Conservation (phyloP, 2,329 filamentous ascomycete species). For the Colletotrichum simmondsii region DNA sequence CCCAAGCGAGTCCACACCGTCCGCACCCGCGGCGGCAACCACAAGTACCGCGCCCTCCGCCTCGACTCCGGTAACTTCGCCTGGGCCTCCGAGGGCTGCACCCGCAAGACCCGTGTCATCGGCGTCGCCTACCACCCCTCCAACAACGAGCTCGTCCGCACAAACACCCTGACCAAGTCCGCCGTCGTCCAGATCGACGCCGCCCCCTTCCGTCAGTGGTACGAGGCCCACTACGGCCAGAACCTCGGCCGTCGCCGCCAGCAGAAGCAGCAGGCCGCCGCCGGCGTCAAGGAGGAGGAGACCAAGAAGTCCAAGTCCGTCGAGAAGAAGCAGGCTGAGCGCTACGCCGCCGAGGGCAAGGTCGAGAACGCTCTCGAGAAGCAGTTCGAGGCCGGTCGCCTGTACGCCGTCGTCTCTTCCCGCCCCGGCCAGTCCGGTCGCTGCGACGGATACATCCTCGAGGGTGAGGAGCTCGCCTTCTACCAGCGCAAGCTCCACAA, state of each 20-base stretch:
- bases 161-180: slow-evolving; percentile 99
- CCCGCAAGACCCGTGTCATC: slow-evolving; percentile 99
- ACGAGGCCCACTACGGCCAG: slow-evolving; percentile 99
- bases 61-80: slow-evolving; percentile 99
- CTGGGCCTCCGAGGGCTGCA: slow-evolving; percentile 97
- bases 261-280: slow-evolving; percentile 74
- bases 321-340: slow-evolving; percentile 94
- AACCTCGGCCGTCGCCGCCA: slow-evolving; percentile 90
- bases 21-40: slow-evolving; percentile 97
- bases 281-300: slow-evolving; percentile 71
- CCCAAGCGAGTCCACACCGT: slow-evolving; percentile 96
- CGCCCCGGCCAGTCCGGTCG: slow-evolving; percentile 97
- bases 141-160: slow-evolving; percentile 99
- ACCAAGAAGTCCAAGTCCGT: slow-evolving; percentile 95
- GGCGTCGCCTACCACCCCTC: slow-evolving; percentile 98
- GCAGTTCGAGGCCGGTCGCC: slow-evolving; percentile 99
- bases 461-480: slow-evolving; percentile 99
- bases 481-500: slow-evolving; percentile 99
- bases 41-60: slow-evolving; percentile 99
- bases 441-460: slow-evolving; percentile 96
- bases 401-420: slow-evolving; percentile 92
- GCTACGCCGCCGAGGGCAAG: slow-evolving; percentile 87
- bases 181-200: slow-evolving; percentile 99
- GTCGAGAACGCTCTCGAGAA: slow-evolving; percentile 92
- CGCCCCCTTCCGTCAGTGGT: slow-evolving; percentile 99